phyloP scores from a whole-genome alignment of 2,329 filamentous ascomycete species.

The Trichoderma afroharzianum region DNA sequence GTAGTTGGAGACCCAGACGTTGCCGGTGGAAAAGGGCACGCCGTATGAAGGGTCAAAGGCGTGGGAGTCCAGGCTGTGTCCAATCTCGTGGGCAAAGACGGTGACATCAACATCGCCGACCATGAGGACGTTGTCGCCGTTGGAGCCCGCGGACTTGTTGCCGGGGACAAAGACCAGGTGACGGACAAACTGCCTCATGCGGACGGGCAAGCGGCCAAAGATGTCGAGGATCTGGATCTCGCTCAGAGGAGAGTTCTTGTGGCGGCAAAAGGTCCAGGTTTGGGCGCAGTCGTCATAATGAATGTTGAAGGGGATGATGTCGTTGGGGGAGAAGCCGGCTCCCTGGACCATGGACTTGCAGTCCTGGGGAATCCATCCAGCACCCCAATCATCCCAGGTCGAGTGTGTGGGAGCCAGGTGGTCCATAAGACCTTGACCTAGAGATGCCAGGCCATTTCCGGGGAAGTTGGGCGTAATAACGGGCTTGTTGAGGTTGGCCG shows the following conservation, averaged over 20 bases:
- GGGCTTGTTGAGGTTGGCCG: not conserved
- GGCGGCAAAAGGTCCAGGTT: slow-evolving; percentile 32
- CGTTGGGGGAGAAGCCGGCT: slow-evolving; percentile 15
- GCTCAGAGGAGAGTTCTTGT: slow-evolving; percentile 25
- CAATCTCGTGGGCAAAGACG: slow-evolving; percentile 22
- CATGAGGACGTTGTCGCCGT: slow-evolving; percentile 22
- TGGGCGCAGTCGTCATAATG: slow-evolving; percentile 28
- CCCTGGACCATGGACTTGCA: slow-evolving; percentile 21
- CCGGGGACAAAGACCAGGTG: slow-evolving; percentile 24
- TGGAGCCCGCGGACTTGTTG: not conserved
- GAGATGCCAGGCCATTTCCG: slow-evolving; percentile 1
- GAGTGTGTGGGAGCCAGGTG: slow-evolving; percentile 15
- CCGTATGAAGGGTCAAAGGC: slow-evolving; percentile 19
- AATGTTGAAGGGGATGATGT: slow-evolving; percentile 27
- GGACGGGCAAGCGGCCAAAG: slow-evolving; percentile 30
- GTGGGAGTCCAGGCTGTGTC: slow-evolving; percentile 23
- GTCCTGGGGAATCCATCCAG: slow-evolving; percentile 22
- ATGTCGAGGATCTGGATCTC: slow-evolving; percentile 26
- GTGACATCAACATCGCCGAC: slow-evolving; percentile 17
- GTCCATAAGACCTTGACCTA: slow-evolving; percentile 14
- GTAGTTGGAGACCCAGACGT: slow-evolving; percentile 24
- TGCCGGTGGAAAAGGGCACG: not conserved
- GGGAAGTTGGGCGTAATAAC: slow-evolving; percentile 4
- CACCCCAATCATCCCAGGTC: slow-evolving; percentile 23
- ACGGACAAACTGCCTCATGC: slow-evolving; percentile 27